A percentile compares a stretch with the other conserved stretches of the same genome.
Conservation (phyloP, 2,329 filamentous ascomycete species). For the Phoma sp. region DNA sequence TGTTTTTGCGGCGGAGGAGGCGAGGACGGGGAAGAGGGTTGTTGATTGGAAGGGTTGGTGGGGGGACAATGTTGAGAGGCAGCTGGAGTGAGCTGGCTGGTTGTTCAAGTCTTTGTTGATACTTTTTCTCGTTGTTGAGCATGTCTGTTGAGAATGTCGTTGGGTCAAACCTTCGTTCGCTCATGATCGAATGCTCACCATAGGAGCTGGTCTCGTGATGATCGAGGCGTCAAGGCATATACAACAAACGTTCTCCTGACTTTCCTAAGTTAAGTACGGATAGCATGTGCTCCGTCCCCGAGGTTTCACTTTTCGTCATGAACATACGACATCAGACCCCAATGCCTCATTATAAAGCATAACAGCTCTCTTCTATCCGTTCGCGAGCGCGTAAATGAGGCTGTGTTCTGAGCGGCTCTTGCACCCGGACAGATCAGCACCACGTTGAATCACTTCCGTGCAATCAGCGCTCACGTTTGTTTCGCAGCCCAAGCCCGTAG, state of each 20-base stretch:
- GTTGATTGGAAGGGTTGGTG: conserved; percentile 82
- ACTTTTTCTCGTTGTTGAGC: too few relatives aligned
- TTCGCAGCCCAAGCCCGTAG: background rate
- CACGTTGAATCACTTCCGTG: background rate
- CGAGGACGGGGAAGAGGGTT: conserved; percentile 71
- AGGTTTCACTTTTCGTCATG: background rate
- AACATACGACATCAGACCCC: background rate
- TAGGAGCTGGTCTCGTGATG: too few relatives aligned
- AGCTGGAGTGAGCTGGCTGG: conserved; percentile 19
- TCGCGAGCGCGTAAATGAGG: conserved; percentile 8
- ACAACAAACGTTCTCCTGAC: background rate
- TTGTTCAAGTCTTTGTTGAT: background rate
- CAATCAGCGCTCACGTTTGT: conserved; percentile 5
- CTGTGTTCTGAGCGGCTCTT: conserved; percentile 5
- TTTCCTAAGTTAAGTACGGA: background rate
- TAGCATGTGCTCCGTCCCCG: background rate
- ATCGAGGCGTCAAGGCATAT: too few relatives aligned
- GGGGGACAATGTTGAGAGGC: conserved; percentile 59
- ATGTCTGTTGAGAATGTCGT: too few relatives aligned
- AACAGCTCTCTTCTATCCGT: background rate
- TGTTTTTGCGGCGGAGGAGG: conserved; percentile 94
- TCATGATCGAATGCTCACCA: too few relatives aligned
- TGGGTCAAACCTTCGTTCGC: too few relatives aligned
- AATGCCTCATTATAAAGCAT: background rate
- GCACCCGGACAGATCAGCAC: too few relatives aligned